A percentile compares a stretch with the other conserved stretches of the same genome.
These are phyloP conservation scores for Dactylellina leptospora DNA, from an alignment of 2,329 filamentous ascomycete species.

Conservation along the genomic window DNA sequence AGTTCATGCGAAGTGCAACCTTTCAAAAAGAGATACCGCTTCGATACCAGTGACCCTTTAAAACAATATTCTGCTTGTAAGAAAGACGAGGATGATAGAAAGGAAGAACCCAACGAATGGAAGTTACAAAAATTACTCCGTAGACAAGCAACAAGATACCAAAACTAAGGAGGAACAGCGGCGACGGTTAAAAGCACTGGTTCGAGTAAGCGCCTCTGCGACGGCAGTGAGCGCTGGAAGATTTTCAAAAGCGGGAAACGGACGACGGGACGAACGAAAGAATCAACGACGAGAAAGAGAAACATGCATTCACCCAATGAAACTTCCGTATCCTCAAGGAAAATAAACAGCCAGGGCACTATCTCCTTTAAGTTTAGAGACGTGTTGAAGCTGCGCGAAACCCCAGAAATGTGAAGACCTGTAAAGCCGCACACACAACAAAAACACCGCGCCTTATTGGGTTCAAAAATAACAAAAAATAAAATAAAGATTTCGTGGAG, in stretches of 20 bases:
- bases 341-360: slow-evolving; percentile 11
- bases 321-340: slow-evolving; percentile 24
- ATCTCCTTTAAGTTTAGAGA: slow-evolving; percentile 35
- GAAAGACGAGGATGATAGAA: too few species aligned
- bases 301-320: slow-evolving; percentile 5
- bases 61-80: too few species aligned
- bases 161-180: not conserved
- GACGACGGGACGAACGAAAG: slow-evolving; percentile 21
- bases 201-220: slow-evolving; percentile 32
- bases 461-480: not conserved
- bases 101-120: too few species aligned
- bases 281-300: not conserved
- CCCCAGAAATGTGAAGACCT: slow-evolving; percentile 17
- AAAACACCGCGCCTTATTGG: slow-evolving; percentile 3
- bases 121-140: slow-evolving; percentile 9
- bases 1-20: slow-evolving; percentile 15
- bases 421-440: not conserved
- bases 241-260: slow-evolving; percentile 20
- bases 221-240: not conserved
- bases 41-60: too few species aligned
- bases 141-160: not conserved
- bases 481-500: not conserved
- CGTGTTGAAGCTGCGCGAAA: slow-evolving; percentile 31
- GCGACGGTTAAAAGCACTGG: slow-evolving; percentile 32
- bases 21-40: slow-evolving; percentile 1